A percentile compares a stretch with the other conserved stretches of the same genome.
Evolutionary conservation across 2,329 filamentous ascomycete genomes (phyloP).

Genomic region (Verticillium tricorpus): DNA sequence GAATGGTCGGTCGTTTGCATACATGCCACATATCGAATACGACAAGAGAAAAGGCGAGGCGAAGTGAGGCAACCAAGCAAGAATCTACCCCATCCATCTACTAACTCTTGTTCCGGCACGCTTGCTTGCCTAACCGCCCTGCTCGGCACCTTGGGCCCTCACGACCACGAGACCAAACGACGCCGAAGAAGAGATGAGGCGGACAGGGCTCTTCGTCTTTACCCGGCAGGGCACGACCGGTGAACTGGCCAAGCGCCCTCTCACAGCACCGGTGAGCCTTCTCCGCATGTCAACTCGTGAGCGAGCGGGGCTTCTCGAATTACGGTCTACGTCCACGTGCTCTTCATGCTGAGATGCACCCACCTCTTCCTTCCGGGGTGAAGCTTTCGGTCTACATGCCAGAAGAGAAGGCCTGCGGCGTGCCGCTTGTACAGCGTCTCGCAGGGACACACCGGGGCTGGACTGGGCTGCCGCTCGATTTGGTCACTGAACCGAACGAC

Average conservation of each 20-base stretch:
- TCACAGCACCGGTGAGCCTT: neutral
- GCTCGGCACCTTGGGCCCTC: neutral
- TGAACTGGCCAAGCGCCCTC: neutral
- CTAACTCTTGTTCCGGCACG: too few species aligned
- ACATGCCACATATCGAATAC: too few species aligned
- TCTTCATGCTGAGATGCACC: neutral
- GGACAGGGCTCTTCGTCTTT: neutral
- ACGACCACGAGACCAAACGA: neutral
- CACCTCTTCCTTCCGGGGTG: neutral
- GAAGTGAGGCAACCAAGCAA: too few species aligned
- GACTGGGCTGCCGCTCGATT: neutral
- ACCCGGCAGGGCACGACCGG: neutral
- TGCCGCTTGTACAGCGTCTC: neutral
- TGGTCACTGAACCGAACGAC: neutral
- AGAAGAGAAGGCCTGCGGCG: neutral
- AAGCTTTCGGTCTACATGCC: neutral
- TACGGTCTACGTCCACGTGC: neutral
- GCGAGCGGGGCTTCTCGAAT: neutral
- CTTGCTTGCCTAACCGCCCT: neutral
- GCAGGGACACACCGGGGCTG: neutral
- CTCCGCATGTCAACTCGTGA: neutral
- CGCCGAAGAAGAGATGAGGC: neutral
- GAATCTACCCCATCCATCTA: too few species aligned
- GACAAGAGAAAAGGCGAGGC: too few species aligned
- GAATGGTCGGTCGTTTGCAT: too few species aligned